Conservation (phyloP, 2,329 filamentous ascomycete genomes). For the Neoscytalidium dimidiatum region DNA sequence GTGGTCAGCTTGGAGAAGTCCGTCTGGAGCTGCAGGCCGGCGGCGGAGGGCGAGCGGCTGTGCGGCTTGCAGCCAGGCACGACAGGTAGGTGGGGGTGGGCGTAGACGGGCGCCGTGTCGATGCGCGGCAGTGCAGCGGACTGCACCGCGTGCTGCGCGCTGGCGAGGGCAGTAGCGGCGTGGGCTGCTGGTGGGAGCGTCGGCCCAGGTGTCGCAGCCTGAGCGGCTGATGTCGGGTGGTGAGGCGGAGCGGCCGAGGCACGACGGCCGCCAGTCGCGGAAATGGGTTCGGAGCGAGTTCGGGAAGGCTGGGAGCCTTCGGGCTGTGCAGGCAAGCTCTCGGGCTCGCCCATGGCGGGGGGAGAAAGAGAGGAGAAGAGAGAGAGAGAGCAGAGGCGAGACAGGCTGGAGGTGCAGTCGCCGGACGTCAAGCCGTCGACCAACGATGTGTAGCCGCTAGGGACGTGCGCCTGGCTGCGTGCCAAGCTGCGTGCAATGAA, state of each 20-base stretch:
- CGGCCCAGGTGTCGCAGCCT: conserved; percentile 2
- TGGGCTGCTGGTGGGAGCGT: background rate
- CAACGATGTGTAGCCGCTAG: conserved; percentile 3
- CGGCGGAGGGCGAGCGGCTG: conserved; percentile 35
- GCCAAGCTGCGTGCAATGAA: background rate
- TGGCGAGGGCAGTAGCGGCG: background rate
- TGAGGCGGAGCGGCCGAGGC: conserved; percentile 11
- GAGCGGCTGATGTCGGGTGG: conserved; percentile 15
- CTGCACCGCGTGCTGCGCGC: background rate
- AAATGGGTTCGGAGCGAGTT: background rate
- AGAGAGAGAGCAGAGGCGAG: background rate
- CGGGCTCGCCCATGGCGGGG: conserved; percentile 17
- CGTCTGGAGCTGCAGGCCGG: conserved; percentile 32
- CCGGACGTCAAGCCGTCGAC: conserved; percentile 10
- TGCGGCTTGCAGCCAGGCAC: conserved; percentile 31
- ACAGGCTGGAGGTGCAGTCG: conserved; percentile 9
- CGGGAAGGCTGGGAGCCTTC: background rate
- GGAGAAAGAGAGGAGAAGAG: background rate
- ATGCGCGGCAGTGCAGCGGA: conserved; percentile 13
- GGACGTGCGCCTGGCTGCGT: conserved; percentile 2
- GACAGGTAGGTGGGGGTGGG: conserved; percentile 25
- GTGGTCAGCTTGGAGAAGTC: conserved; percentile 25
- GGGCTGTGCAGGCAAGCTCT: conserved; percentile 16
- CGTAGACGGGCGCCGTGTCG: background rate
- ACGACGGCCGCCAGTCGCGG: background rate